Percentiles rank a stretch among this genome's conserved stretches.
Conservation (phyloP, 768 basidiomycete genomes). For the Rhodotorula diobovata region DNA sequence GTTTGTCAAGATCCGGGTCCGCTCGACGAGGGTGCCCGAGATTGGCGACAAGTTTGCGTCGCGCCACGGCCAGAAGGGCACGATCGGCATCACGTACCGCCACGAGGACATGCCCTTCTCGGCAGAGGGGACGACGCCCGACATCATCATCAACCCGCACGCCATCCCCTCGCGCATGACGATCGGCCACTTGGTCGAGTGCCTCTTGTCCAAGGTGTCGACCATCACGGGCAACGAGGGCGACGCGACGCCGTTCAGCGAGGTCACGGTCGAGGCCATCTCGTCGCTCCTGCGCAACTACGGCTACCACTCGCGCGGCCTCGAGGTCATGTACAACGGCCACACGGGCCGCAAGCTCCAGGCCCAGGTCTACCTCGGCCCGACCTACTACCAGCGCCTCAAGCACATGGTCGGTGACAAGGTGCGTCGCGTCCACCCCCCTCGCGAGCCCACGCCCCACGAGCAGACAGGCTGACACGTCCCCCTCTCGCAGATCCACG, state of each 20-base stretch:
- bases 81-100: constrained; percentile 97
- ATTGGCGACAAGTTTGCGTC: constrained; percentile 99
- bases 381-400: constrained; percentile 96
- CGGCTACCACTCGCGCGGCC: constrained; percentile 93
- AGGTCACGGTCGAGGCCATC: constrained; percentile 95
- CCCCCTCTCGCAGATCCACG: too few relatives aligned
- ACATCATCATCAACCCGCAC: constrained; percentile 97
- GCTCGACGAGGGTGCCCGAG: constrained; percentile 93
- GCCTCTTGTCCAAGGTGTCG: constrained; percentile 90
- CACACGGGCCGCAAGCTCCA: constrained; percentile 97
- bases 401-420: constrained; percentile 99
- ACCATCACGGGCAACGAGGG: constrained; percentile 95
- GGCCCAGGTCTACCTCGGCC: constrained; percentile 96
- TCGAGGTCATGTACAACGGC: constrained; percentile 96
- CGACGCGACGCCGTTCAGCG: constrained; percentile 97
- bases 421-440: too few relatives aligned
- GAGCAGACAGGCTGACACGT: too few relatives aligned
- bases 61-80: constrained; percentile 98
- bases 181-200: constrained; percentile 98
- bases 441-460: too few relatives aligned
- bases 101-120: constrained; percentile 99
- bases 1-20: constrained; percentile 95
- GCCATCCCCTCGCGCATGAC: constrained; percentile 99
- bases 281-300: constrained; percentile 80
- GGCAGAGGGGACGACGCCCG: constrained; percentile 90